phyloP scores from a whole-genome alignment of 2,329 filamentous ascomycete species.

The Diaporthe batatas region DNA sequence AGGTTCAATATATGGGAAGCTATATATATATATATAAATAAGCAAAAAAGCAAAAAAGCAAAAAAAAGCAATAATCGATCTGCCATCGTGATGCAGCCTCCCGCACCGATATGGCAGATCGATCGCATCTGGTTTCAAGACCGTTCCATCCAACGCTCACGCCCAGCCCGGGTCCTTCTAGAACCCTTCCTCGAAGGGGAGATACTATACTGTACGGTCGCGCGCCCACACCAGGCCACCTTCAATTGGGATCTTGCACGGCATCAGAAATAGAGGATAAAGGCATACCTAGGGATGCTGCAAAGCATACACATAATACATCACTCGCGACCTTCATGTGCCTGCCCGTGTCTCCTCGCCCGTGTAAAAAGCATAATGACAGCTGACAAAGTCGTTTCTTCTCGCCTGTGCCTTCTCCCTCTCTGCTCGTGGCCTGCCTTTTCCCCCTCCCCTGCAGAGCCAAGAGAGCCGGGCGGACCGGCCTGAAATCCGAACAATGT shows the following conservation, averaged over 20 bases:
- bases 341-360: conserved; percentile 28
- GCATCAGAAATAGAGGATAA: conserved; percentile 7
- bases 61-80: background rate
- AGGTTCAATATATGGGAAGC: too few species aligned
- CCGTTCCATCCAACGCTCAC: conserved; percentile 12
- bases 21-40: too few species aligned
- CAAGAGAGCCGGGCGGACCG: background rate
- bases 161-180: background rate
- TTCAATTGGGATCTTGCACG: background rate
- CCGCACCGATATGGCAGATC: background rate
- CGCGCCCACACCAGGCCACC: background rate
- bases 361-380: conserved; percentile 19
- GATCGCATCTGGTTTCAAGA: conserved; percentile 18
- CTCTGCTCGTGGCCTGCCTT: background rate
- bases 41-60: background rate
- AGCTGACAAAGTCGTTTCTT: conserved; percentile 19
- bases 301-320: conserved; percentile 23
- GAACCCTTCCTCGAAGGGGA: background rate
- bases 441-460: background rate
- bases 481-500: conserved; percentile 15
- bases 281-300: conserved; percentile 34
- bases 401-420: background rate
- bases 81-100: background rate
- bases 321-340: conserved; percentile 11
- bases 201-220: background rate